These are phyloP conservation scores for Clathrospora elynae DNA, from an alignment of 2,329 filamentous ascomycete genomes.

Conservation along the genomic window DNA sequence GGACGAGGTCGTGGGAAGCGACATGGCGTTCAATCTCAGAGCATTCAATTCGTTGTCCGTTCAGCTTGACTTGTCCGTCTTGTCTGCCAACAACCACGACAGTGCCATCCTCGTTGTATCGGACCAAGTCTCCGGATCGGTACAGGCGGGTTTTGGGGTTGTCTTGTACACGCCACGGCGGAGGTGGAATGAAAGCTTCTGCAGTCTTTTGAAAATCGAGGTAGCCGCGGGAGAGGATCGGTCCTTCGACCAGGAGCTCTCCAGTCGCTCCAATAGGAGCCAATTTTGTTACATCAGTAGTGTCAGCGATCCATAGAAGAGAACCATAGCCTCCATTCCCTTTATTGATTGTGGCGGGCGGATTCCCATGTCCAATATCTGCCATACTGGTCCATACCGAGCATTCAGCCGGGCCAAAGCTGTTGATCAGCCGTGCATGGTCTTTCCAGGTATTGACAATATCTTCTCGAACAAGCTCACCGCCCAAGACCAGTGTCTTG, in stretches of 20 bases:
- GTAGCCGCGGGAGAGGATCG: conserved; percentile 42
- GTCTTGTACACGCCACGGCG: background rate
- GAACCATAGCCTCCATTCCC: conserved; percentile 9
- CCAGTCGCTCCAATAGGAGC: conserved; percentile 21
- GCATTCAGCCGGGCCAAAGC: conserved; percentile 7
- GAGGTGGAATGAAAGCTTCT: conserved; percentile 2
- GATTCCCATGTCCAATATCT: conserved; percentile 21
- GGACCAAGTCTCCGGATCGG: conserved; percentile 1
- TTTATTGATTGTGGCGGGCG: conserved; percentile 1
- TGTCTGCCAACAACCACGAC: background rate
- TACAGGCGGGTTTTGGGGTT: background rate
- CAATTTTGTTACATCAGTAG: conserved; percentile 15
- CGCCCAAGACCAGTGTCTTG: conserved; percentile 49
- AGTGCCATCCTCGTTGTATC: conserved; percentile 2
- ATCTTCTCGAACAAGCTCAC: conserved; percentile 45
- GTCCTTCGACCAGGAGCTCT: conserved; percentile 63
- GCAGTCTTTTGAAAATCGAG: conserved; percentile 4
- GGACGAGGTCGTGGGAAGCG: background rate
- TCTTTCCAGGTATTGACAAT: conserved; percentile 19
- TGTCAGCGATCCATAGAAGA: conserved; percentile 30
- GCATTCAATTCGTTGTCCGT: conserved; percentile 1
- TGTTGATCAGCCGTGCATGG: conserved; percentile 28
- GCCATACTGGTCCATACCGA: conserved; percentile 14
- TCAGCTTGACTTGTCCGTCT: conserved; percentile 3
- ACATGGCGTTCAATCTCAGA: conserved; percentile 1